These are phyloP conservation scores for Neobulgaria alba DNA, from an alignment of 2,329 filamentous ascomycete genomes.

Conservation along the genomic window DNA sequence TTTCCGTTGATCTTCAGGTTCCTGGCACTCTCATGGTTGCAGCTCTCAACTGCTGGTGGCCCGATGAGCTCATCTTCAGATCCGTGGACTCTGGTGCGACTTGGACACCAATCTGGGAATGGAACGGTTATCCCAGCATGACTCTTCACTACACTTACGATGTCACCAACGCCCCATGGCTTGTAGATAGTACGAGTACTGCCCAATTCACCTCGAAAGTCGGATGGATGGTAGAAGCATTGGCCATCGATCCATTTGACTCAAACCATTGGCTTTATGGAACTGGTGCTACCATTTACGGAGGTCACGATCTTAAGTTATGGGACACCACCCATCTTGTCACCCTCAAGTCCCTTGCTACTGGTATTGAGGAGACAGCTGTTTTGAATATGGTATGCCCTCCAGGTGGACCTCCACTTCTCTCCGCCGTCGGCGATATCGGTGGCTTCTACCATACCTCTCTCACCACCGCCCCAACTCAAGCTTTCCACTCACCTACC, in stretches of 20 bases:
- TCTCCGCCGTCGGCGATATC: slow-evolving; percentile 23
- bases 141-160: slow-evolving; percentile 16
- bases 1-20: slow-evolving; percentile 43
- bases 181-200: slow-evolving; percentile 15
- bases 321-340: slow-evolving; percentile 14
- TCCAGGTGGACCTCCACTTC: slow-evolving; percentile 19
- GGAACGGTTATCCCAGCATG: slow-evolving; percentile 7
- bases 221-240: slow-evolving; percentile 53
- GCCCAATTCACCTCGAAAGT: slow-evolving; percentile 25
- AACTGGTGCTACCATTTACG: slow-evolving; percentile 48
- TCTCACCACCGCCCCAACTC: slow-evolving; percentile 10
- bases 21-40: slow-evolving; percentile 49
- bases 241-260: slow-evolving; percentile 50
- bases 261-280: slow-evolving; percentile 53
- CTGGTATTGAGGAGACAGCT: slow-evolving; percentile 24
- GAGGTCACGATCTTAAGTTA: slow-evolving; percentile 29
- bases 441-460: slow-evolving; percentile 18
- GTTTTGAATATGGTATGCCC: slow-evolving; percentile 14
- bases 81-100: slow-evolving; percentile 40
- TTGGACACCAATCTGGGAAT: slow-evolving; percentile 32
- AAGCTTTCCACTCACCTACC: slow-evolving; percentile 10
- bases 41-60: slow-evolving; percentile 50
- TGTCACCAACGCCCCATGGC: slow-evolving; percentile 17
- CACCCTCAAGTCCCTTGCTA: slow-evolving; percentile 16
- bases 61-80: slow-evolving; percentile 47